Evolutionary conservation across 179 eudicot species (phyloP).

Genomic region (Spergularia azorica): DNA sequence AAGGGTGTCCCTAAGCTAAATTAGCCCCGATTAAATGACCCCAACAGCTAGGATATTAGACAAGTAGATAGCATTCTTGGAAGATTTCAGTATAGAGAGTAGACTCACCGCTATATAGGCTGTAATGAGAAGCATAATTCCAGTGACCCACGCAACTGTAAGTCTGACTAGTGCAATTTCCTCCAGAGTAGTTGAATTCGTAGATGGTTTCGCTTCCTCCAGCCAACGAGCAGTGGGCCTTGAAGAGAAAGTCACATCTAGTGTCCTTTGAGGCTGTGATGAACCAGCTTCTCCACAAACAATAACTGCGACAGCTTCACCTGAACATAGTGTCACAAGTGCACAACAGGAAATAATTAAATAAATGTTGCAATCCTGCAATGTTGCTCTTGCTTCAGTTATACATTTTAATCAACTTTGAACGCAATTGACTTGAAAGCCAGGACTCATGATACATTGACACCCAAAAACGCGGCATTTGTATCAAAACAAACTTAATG

Average conservation of each 20-base stretch:
- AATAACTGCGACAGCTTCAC: slow-evolving; percentile 70
- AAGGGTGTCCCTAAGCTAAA: neutral
- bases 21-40: neutral
- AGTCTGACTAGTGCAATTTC: slow-evolving; percentile 65
- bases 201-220: slow-evolving; percentile 46
- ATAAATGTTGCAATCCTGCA: neutral
- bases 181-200: slow-evolving; percentile 27
- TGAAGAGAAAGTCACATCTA: slow-evolving; percentile 43
- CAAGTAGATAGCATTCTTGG: neutral
- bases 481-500: neutral
- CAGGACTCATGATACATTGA: neutral
- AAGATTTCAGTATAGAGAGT: neutral
- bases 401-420: neutral
- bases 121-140: slow-evolving; percentile 71
- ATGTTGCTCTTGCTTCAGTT: neutral
- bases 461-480: neutral
- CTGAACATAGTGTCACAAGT: slow-evolving; percentile 32
- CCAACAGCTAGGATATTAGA: neutral
- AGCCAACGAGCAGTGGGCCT: slow-evolving; percentile 53
- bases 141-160: slow-evolving; percentile 82
- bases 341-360: slow-evolving; percentile 1
- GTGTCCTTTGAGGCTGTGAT: slow-evolving; percentile 40
- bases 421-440: neutral
- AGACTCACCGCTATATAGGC: slow-evolving; percentile 73
- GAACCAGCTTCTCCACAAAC: slow-evolving; percentile 36